Evolutionary conservation across 2,329 filamentous ascomycete genomes (phyloP).

Genomic region (Pseudocercospora fuligena): DNA sequence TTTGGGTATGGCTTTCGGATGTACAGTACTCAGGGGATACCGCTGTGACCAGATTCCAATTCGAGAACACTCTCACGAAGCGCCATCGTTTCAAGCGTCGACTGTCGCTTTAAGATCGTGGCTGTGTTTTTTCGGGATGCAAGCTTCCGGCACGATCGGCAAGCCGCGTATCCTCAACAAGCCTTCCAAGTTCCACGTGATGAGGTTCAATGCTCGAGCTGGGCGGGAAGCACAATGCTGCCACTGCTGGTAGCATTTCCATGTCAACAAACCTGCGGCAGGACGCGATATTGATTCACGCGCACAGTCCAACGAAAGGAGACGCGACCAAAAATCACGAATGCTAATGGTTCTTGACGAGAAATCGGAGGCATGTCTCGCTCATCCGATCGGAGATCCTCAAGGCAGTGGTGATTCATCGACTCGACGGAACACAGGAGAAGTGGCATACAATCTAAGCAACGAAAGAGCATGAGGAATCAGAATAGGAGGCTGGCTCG

Average conservation of each 20-base stretch:
- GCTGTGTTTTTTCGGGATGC: conserved; percentile 2
- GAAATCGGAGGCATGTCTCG: no score
- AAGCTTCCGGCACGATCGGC: conserved; percentile 8
- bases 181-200: background rate
- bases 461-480: background rate
- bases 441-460: background rate
- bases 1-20: background rate
- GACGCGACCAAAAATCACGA: no score
- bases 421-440: background rate
- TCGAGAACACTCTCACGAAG: conserved; percentile 2
- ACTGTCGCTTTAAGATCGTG: conserved; percentile 3
- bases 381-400: background rate
- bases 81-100: conserved; percentile 3
- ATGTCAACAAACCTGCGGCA: no score
- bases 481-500: background rate
- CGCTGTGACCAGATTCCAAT: background rate
- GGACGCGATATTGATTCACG: no score
- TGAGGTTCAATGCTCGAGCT: background rate
- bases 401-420: background rate
- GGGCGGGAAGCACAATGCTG: no score
- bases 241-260: no score
- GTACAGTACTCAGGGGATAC: background rate
- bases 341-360: no score
- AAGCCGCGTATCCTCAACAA: background rate
- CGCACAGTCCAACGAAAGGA: no score